Percentiles rank a stretch among this genome's conserved stretches.
phyloP scores from a whole-genome alignment of 108 stramenopile species.

The Tribonema minus region DNA sequence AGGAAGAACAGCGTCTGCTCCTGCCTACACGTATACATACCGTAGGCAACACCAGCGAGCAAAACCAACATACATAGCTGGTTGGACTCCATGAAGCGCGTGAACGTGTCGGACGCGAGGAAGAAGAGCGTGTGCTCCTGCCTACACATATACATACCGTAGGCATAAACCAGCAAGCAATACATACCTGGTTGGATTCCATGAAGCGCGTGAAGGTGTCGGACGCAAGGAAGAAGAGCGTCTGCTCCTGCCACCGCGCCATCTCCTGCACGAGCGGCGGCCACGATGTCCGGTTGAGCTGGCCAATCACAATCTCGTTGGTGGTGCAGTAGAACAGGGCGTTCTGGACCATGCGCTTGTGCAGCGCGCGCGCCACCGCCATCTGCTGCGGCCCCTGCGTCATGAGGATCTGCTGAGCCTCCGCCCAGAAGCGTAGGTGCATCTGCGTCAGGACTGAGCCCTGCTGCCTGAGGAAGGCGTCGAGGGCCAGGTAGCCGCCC shows the following conservation, averaged over 20 bases:
- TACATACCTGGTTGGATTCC: neutral
- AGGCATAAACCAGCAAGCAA: too few species aligned
- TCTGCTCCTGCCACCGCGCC: constrained; percentile 30
- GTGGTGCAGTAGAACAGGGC: constrained; percentile 46
- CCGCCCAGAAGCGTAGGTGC: constrained; percentile 27
- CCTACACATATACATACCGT: too few species aligned
- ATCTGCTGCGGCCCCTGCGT: constrained; percentile 34
- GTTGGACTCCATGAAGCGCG: constrained; percentile 27
- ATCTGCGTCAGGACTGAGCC: constrained; percentile 14
- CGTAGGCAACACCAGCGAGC: too few species aligned
- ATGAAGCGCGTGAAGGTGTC: constrained; percentile 20
- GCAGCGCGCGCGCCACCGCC: constrained; percentile 9
- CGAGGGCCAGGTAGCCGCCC: constrained; percentile 25
- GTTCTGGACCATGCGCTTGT: constrained; percentile 29
- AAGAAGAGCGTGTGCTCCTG: constrained; percentile 22
- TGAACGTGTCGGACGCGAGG: constrained; percentile 8
- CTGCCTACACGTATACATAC: too few species aligned
- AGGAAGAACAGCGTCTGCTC: constrained; percentile 24
- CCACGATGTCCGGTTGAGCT: constrained; percentile 17
- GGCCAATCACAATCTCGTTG: constrained; percentile 38
- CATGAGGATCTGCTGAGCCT: constrained; percentile 21
- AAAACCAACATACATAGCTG: neutral
- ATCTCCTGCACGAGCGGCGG: constrained; percentile 29
- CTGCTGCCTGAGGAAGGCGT: constrained; percentile 8
- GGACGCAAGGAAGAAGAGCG: constrained; percentile 5